Evolutionary conservation across 2,329 filamentous ascomycete species (phyloP).

Genomic region (Epichloe uncinata): DNA sequence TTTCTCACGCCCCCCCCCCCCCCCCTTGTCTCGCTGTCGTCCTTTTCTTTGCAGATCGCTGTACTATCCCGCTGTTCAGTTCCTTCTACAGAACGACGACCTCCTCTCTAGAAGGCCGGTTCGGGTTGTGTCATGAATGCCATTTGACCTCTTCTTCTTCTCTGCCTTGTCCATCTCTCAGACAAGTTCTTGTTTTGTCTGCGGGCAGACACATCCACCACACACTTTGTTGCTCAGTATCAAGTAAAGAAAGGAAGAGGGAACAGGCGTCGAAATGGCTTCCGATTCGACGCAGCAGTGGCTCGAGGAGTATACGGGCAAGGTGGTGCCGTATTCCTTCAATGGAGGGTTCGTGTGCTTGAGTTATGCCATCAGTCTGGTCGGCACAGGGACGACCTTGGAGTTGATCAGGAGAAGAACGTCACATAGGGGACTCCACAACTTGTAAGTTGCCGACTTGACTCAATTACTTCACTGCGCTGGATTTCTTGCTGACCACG

Average conservation of each 20-base stretch:
- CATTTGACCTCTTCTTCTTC: not conserved
- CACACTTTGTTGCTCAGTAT: not conserved
- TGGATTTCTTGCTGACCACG: not conserved
- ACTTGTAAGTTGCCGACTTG: constrained; percentile 39
- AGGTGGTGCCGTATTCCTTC: constrained; percentile 35
- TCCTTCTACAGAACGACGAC: not conserved
- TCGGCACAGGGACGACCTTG: constrained; percentile 66
- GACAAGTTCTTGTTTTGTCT: not conserved
- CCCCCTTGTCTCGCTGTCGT: not conserved
- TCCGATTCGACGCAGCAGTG: constrained; percentile 13
- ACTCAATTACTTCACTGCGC: too few relatives aligned
- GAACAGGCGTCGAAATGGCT: constrained; percentile 1
- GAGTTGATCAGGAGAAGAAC: constrained; percentile 71
- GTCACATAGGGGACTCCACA: constrained; percentile 52
- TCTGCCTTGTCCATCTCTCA: not conserved
- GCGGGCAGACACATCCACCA: not conserved
- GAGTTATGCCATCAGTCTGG: constrained; percentile 63
- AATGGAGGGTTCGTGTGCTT: constrained; percentile 52
- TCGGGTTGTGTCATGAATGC: not conserved
- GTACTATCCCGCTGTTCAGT: not conserved
- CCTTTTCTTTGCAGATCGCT: not conserved
- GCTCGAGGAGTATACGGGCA: constrained; percentile 25
- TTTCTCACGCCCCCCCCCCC: not conserved
- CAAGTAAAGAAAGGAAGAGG: not conserved
- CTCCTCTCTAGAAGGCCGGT: not conserved